Base-by-base conservation (phyloP, 768 basidiomycete species). In the Amanita pseudoporphyria region DNA sequence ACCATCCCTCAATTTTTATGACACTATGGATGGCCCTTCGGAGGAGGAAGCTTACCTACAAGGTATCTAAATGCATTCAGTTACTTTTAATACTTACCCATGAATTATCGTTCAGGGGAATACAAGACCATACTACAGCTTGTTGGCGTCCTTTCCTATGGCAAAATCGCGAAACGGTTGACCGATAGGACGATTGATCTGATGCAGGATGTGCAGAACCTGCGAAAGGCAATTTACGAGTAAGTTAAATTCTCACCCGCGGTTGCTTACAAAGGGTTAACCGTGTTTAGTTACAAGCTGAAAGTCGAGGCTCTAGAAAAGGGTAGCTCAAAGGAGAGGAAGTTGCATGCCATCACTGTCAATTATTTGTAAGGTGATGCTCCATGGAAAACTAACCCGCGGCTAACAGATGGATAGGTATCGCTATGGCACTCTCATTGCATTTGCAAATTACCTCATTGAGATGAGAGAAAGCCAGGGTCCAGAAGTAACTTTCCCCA, bases 121-220 rank as follows among this genome's bases (percentile, higher is more conserved):
- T 99, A 97, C 72, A 97, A 97, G 71, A 88, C 84, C 3, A 96
- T 98, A 54, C 68, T 99, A 36, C 92, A 94, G 54, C 84, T 99
- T 50, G 90, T 96, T 40, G 85, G 90, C 4, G 85, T 97, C 9
- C 76, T 97, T 26, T 87, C 88, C 6, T 78, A 94, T 57, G 95
- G 96, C 16, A 97, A 97, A 64, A 69, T 82, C 9, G 95, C 96
- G 9, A 99, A 99, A 66, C 79, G 82, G 36, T 64, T 98, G 53
- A 84, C 92, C 0, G 95, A 98, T 63, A 71, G 79, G 19, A 91
- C 87, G 1, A 82, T 96, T 56, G 94, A 98, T 65, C 67, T 83
- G 56, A 92, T 93, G 88, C 86, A 89, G 67, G 93, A 94, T 54
- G 94, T 99, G 0, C 96, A 99, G 65, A 99, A 99, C 61, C 71